These are phyloP conservation scores for Arachis monticola DNA, from an alignment of 331 rosid genomes.

Conservation along the genomic window DNA sequence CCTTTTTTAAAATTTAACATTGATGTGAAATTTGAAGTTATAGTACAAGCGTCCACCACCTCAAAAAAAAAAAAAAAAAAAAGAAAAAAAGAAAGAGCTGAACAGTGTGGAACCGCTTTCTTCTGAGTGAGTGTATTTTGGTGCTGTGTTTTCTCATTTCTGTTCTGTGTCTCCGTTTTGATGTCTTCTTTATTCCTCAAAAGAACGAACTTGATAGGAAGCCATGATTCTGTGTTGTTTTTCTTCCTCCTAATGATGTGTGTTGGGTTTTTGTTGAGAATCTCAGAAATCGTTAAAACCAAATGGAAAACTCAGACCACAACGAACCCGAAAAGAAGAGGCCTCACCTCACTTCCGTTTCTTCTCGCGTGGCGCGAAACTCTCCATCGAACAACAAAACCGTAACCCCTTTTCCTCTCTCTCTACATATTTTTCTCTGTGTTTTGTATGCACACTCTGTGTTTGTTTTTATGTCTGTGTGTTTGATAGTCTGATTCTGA, in stretches of 20 bases:
- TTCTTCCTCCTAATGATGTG: constrained; percentile 4
- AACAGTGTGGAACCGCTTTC: neutral
- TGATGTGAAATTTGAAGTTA: neutral
- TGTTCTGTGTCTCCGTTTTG: neutral
- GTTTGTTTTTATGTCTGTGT: neutral
- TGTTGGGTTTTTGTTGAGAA: constrained; percentile 35
- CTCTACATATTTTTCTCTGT: neutral
- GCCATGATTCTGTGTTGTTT: neutral
- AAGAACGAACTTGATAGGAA: neutral
- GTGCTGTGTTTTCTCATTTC: neutral
- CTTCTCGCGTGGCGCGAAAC: constrained; percentile 59
- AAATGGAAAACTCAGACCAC: constrained; percentile 71
- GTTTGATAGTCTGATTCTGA: neutral
- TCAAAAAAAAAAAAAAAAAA: neutral
- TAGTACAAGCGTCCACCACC: too few relatives aligned
- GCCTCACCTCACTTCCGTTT: constrained; percentile 68
- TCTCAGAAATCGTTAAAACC: constrained; percentile 31
- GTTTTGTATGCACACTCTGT: neutral
- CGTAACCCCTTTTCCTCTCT: constrained; percentile 41
- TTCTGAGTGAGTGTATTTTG: neutral
- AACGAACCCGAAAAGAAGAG: constrained; percentile 85
- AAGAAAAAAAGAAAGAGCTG: neutral
- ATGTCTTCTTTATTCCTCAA: neutral
- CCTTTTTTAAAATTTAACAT: neutral
- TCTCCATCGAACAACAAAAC: constrained; percentile 55